Percentiles rank a stretch among this genome's conserved stretches.
These are phyloP conservation scores for Verticillium dahliae DNA, from an alignment of 2,329 filamentous ascomycete genomes.

Conservation along the genomic window DNA sequence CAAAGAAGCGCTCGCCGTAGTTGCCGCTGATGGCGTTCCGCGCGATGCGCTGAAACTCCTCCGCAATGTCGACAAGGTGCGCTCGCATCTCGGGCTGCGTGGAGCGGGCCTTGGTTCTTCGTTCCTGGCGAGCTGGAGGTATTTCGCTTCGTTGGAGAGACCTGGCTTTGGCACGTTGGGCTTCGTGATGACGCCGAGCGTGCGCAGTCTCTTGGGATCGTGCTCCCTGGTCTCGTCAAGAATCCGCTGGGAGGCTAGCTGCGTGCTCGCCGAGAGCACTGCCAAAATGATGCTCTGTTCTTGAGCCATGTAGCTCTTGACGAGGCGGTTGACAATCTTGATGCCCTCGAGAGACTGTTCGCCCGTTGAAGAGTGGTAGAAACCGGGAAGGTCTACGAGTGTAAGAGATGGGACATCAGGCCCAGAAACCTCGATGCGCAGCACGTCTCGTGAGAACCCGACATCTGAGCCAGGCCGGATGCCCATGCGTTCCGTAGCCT, in stretches of 20 bases:
- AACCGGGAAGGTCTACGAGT: constrained; percentile 51
- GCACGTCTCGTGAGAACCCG: constrained; percentile 37
- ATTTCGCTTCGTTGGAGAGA: constrained; percentile 32
- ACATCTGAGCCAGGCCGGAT: constrained; percentile 23
- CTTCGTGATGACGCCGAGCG: constrained; percentile 46
- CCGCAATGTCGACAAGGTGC: constrained; percentile 16
- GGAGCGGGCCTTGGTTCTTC: constrained; percentile 20
- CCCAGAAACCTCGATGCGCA: constrained; percentile 40
- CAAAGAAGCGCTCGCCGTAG: constrained; percentile 23
- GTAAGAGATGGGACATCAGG: constrained; percentile 45
- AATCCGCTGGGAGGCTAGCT: constrained; percentile 39
- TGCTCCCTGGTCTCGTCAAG: constrained; percentile 43
- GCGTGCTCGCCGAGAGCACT: constrained; percentile 43
- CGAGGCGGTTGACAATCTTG: constrained; percentile 37
- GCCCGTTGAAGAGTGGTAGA: constrained; percentile 43
- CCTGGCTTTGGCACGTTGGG: constrained; percentile 28
- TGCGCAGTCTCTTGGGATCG: constrained; percentile 27
- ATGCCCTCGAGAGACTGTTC: constrained; percentile 37
- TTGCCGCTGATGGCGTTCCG: constrained; percentile 18
- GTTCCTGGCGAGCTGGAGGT: constrained; percentile 35
- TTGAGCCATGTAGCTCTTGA: constrained; percentile 49
- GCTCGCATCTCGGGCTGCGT: constrained; percentile 16
- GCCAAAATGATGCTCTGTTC: constrained; percentile 53
- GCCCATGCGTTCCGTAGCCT: constrained; percentile 42
- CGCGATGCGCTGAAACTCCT: constrained; percentile 18